These are phyloP conservation scores for Kalmusia sp. DNA, from an alignment of 2,329 filamentous ascomycete species.

Conservation along the genomic window DNA sequence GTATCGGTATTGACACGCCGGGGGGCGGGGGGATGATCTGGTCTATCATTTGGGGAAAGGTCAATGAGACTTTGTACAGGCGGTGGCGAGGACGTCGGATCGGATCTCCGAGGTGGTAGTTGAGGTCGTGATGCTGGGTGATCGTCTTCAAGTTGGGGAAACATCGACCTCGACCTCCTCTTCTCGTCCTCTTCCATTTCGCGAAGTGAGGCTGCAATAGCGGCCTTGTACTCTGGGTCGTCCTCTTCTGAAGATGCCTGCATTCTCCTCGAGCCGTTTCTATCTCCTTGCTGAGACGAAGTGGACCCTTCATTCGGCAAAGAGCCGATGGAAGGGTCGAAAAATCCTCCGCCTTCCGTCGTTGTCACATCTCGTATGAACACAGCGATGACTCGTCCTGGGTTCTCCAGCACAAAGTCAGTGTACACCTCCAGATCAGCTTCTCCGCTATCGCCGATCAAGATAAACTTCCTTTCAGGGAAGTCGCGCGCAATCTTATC, in stretches of 20 bases:
- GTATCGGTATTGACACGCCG: constrained; percentile 38
- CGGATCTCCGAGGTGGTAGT: constrained; percentile 44
- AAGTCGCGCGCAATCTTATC: constrained; percentile 89
- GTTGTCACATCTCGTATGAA: constrained; percentile 98
- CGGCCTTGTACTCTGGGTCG: constrained; percentile 55
- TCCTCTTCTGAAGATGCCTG: constrained; percentile 48
- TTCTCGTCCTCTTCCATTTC: constrained; percentile 52
- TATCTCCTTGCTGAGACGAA: constrained; percentile 24
- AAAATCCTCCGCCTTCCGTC: constrained; percentile 74
- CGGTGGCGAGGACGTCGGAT: constrained; percentile 27
- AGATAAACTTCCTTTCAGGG: constrained; percentile 83
- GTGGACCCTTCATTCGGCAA: constrained; percentile 38
- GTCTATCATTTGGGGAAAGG: constrained; percentile 53
- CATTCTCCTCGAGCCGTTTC: constrained; percentile 16
- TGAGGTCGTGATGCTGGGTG: constrained; percentile 40
- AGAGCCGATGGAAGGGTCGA: constrained; percentile 67
- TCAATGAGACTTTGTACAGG: constrained; percentile 54
- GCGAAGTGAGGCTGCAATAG: constrained; percentile 56
- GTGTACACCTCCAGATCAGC: constrained; percentile 97
- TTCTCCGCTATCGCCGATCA: constrained; percentile 95
- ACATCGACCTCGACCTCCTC: constrained; percentile 41
- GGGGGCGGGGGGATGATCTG: constrained; percentile 21
- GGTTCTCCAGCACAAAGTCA: constrained; percentile 85
- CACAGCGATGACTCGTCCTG: constrained; percentile 80
- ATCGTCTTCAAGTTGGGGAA: constrained; percentile 44